These are phyloP conservation scores for Pseudopithomyces maydicus DNA, from an alignment of 2,329 filamentous ascomycete species.

Conservation along the genomic window DNA sequence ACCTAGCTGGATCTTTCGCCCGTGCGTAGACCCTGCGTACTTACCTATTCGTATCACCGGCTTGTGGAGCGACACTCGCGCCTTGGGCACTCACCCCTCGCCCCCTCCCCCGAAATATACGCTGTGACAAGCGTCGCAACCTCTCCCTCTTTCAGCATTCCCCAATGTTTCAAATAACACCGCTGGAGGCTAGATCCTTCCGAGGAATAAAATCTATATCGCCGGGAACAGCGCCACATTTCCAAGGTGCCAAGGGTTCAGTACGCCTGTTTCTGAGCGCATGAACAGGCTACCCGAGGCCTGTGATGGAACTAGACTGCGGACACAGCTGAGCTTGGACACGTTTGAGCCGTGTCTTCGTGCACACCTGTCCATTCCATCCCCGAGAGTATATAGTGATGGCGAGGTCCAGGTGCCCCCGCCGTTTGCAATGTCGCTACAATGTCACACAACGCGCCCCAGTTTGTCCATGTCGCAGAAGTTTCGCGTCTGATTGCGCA, in stretches of 20 bases:
- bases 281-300: neutral
- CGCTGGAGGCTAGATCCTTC: neutral
- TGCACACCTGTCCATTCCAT: neutral
- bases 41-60: neutral
- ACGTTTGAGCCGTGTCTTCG: neutral
- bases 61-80: neutral
- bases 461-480: conserved; percentile 50
- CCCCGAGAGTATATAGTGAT: neutral
- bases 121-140: neutral
- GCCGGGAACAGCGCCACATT: neutral
- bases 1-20: neutral
- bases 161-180: neutral
- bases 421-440: neutral
- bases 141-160: neutral
- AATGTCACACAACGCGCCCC: conserved; percentile 24
- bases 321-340: neutral
- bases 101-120: no score
- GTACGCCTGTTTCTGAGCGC: neutral
- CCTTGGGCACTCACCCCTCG: neutral
- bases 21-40: neutral
- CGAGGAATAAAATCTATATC: no score
- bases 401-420: neutral
- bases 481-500: conserved; percentile 60
- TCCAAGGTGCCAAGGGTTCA: conserved; percentile 1
- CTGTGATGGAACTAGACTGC: neutral